These are phyloP conservation scores for Aspergillus clavatus DNA, from an alignment of 2,329 filamentous ascomycete species.

Conservation along the genomic window DNA sequence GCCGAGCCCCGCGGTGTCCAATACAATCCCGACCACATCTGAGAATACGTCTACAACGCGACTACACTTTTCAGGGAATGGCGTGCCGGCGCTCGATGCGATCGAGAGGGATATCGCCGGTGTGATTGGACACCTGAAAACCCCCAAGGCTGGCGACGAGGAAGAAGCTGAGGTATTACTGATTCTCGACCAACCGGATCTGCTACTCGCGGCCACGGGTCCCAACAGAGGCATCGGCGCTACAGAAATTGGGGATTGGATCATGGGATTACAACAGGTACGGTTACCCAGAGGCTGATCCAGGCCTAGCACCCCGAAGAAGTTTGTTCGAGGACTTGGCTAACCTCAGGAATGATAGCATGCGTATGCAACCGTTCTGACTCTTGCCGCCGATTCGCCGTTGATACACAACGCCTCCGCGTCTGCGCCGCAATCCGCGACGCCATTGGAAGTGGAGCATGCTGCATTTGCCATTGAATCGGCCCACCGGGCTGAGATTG, in stretches of 20 bases:
- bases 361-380: conserved; percentile 62
- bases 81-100: conserved; percentile 26
- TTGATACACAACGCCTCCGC: conserved; percentile 51
- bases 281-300: conserved; percentile 31
- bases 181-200: conserved; percentile 62
- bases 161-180: conserved; percentile 46
- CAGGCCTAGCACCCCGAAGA: no score
- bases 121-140: conserved; percentile 29
- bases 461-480: conserved; percentile 65
- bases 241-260: conserved; percentile 49
- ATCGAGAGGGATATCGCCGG: conserved; percentile 33
- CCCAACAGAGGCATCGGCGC: conserved; percentile 41
- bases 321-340: neutral
- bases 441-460: conserved; percentile 65
- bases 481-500: conserved; percentile 68
- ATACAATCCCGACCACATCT: conserved; percentile 14
- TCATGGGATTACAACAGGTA: conserved; percentile 62
- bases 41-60: conserved; percentile 22
- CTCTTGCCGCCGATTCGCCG: conserved; percentile 68
- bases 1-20: conserved; percentile 4
- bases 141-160: conserved; percentile 14
- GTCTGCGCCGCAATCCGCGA: conserved; percentile 45
- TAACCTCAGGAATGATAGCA: conserved; percentile 41
- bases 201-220: conserved; percentile 57
- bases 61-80: conserved; percentile 28